Conservation (phyloP, 305 asterid species). For the Stenogyne calaminthoides region DNA sequence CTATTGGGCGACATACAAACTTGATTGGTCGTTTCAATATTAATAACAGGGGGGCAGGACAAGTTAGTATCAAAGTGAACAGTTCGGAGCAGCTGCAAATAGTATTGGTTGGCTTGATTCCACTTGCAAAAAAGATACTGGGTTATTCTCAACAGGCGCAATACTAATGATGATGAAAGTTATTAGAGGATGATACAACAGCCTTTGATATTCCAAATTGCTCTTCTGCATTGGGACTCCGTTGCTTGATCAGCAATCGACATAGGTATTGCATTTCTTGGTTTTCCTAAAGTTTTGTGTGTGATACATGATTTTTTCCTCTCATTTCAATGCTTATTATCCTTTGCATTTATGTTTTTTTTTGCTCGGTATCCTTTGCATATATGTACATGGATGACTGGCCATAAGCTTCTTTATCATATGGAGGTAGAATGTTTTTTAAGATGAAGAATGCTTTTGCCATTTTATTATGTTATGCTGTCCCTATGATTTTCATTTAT, state of each 20-base stretch:
- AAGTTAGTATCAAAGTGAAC: conserved; percentile 73
- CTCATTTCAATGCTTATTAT: not conserved
- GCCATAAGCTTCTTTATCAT: too few species aligned
- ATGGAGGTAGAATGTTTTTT: too few species aligned
- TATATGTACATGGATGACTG: too few species aligned
- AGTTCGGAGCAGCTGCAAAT: conserved; percentile 96
- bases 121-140: conserved; percentile 61
- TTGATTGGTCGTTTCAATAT: conserved; percentile 80
- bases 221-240: conserved; percentile 34
- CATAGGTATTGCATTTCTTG: conserved; percentile 46
- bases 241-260: conserved; percentile 34
- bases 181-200: conserved; percentile 5
- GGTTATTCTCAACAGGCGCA: conserved; percentile 62
- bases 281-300: not conserved
- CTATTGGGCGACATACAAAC: conserved; percentile 81
- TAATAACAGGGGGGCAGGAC: conserved; percentile 86
- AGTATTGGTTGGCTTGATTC: conserved; percentile 68
- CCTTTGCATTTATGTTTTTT: too few species aligned
- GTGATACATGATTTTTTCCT: not conserved
- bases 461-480: too few species aligned
- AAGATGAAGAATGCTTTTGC: too few species aligned
- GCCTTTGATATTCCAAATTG: conserved; percentile 26
- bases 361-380: too few species aligned
- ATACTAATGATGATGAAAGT: conserved; percentile 46
- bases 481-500: not conserved